A percentile compares a stretch with the other conserved stretches of the same genome.
phyloP scores from a whole-genome alignment of 2,329 filamentous ascomycete genomes.

The Pseudogymnoascus sp. region DNA sequence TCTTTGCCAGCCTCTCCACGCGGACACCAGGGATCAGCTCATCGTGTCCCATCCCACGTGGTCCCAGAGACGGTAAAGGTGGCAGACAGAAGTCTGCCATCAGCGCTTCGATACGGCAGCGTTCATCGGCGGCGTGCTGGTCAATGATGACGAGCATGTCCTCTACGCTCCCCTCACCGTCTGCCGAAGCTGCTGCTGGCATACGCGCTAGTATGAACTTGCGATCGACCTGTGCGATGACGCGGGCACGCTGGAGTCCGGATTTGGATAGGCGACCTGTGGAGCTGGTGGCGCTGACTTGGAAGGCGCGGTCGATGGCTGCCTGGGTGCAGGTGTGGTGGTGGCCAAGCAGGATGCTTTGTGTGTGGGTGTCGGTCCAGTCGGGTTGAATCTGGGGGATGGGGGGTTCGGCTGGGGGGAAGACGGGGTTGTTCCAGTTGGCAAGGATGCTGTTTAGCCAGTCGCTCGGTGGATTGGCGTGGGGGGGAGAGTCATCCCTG shows the following conservation, averaged over 20 bases:
- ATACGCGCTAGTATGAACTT: conserved; percentile 79
- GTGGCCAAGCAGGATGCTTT: conserved; percentile 19
- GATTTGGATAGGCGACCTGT: conserved; percentile 51
- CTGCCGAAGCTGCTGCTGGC: not conserved
- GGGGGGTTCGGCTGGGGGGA: conserved; percentile 40
- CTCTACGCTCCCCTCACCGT: conserved; percentile 11
- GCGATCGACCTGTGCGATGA: conserved; percentile 76
- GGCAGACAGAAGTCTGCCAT: conserved; percentile 47
- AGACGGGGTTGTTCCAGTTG: conserved; percentile 70
- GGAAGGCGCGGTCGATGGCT: conserved; percentile 24
- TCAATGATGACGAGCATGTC: conserved; percentile 66
- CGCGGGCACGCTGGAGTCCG: conserved; percentile 48
- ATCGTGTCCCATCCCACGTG: conserved; percentile 10
- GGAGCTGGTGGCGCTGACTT: conserved; percentile 20
- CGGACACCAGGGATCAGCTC: conserved; percentile 20
- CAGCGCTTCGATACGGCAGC: conserved; percentile 68
- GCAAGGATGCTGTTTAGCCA: conserved; percentile 56
- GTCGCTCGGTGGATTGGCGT: conserved; percentile 19
- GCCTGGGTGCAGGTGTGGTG: conserved; percentile 22
- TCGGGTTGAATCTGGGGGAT: conserved; percentile 36
- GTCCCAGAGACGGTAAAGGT: conserved; percentile 10
- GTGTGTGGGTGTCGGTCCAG: conserved; percentile 23
- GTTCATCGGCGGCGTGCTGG: conserved; percentile 91
- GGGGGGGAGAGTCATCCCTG: not conserved
- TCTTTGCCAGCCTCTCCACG: conserved; percentile 38